Evolutionary conservation across 2,329 filamentous ascomycete species (phyloP).

Genomic region (Claviceps spartinae): DNA sequence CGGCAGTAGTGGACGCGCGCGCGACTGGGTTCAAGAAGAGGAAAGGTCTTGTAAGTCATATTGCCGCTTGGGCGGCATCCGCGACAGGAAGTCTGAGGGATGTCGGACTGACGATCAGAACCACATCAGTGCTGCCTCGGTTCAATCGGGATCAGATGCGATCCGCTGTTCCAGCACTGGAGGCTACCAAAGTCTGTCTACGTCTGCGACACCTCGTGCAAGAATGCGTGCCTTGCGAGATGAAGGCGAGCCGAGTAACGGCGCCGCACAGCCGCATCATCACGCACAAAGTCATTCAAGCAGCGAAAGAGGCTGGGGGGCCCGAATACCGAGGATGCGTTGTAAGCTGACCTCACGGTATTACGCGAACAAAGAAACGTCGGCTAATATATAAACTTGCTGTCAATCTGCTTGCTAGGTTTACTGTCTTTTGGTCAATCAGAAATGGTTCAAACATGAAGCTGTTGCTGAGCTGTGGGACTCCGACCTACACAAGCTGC

Average conservation of each 20-base stretch:
- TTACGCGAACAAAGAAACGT: not conserved
- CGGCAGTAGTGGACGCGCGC: conserved; percentile 11
- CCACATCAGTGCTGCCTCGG: conserved; percentile 46
- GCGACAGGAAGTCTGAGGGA: not conserved
- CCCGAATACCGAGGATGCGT: conserved; percentile 64
- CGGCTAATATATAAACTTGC: not conserved
- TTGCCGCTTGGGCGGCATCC: not conserved
- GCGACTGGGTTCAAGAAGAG: conserved; percentile 28
- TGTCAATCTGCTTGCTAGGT: conserved; percentile 25
- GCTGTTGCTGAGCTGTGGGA: conserved; percentile 80
- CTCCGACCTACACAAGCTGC: conserved; percentile 64
- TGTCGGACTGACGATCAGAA: not conserved
- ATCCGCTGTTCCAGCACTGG: conserved; percentile 57
- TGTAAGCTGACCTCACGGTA: conserved; percentile 19
- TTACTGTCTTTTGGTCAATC: conserved; percentile 62
- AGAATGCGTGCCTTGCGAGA: conserved; percentile 77
- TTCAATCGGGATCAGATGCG: conserved; percentile 43
- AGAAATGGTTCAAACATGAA: conserved; percentile 66
- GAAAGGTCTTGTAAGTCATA: conserved; percentile 29
- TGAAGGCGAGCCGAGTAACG: conserved; percentile 63
- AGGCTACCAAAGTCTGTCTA: conserved; percentile 82
- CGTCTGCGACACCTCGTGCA: conserved; percentile 85
- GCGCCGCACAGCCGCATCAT: conserved; percentile 75
- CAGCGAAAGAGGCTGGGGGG: conserved; percentile 71
- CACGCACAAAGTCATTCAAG: conserved; percentile 63